Conservation (phyloP, 2,329 filamentous ascomycete species). For the Helicocarpus griseus region DNA sequence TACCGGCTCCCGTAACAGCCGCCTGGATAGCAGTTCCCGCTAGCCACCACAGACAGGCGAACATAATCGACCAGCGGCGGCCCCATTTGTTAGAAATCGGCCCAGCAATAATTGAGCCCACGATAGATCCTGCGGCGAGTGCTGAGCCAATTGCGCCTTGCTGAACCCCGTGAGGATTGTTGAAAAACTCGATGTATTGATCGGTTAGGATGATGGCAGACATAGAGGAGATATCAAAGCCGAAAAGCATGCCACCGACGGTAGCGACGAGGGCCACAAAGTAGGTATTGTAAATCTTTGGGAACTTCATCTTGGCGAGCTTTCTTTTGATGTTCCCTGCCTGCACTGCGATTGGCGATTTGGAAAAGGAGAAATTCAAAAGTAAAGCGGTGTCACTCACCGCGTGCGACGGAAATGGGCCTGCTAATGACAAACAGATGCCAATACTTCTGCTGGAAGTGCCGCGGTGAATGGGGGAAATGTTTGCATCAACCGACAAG, state of each 20-base stretch:
- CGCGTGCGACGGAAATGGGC: no score
- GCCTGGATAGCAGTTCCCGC: constrained; percentile 35
- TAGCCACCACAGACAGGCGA: constrained; percentile 43
- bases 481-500: no score
- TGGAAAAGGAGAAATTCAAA: no score
- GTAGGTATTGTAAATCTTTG: constrained; percentile 46
- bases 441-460: no score
- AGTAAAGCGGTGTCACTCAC: no score
- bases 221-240: constrained; percentile 49
- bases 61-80: constrained; percentile 37
- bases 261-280: constrained; percentile 45
- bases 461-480: no score
- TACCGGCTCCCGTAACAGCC: constrained; percentile 26
- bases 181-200: constrained; percentile 43
- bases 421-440: no score
- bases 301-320: constrained; percentile 28
- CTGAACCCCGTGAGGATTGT: constrained; percentile 38
- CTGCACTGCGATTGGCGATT: no score
- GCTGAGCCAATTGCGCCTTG: constrained; percentile 43
- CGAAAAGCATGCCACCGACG: constrained; percentile 44
- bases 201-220: constrained; percentile 42
- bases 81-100: constrained; percentile 40
- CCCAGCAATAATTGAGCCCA: constrained; percentile 38
- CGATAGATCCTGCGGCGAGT: constrained; percentile 41
- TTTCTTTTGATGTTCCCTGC: no score